Conservation (phyloP, 2,329 filamentous ascomycete genomes). For the Thermothelomyces thermophilus region DNA sequence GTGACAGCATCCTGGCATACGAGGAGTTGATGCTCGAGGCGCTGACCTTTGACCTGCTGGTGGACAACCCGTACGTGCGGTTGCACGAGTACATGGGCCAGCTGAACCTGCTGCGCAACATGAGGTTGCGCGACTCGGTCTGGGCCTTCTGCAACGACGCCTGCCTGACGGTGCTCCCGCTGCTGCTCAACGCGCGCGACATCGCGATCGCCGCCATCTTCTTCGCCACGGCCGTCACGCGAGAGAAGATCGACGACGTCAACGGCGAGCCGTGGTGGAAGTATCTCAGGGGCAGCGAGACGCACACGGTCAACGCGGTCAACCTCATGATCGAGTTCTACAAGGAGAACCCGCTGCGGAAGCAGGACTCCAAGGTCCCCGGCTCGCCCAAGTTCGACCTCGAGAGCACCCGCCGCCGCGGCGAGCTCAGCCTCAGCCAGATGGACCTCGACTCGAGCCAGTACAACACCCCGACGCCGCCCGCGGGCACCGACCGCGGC, state of each 20-base stretch:
- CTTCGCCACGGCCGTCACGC: constrained; percentile 71
- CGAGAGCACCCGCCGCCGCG: constrained; percentile 48
- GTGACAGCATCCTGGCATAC: constrained; percentile 84
- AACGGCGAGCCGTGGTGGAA: constrained; percentile 84
- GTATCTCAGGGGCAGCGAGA: constrained; percentile 62
- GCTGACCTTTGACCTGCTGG: constrained; percentile 87
- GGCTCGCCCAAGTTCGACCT: constrained; percentile 50
- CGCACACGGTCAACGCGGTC: constrained; percentile 65
- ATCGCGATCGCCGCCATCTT: constrained; percentile 84
- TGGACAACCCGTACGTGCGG: constrained; percentile 80
- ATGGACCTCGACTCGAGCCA: constrained; percentile 41
- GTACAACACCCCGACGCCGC: constrained; percentile 45
- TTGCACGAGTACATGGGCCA: constrained; percentile 66
- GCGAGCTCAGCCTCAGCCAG: constrained; percentile 36
- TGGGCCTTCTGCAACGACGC: constrained; percentile 95
- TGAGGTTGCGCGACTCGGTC: constrained; percentile 72
- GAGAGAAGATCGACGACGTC: constrained; percentile 69
- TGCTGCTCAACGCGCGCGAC: constrained; percentile 70
- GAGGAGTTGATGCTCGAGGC: constrained; percentile 90
- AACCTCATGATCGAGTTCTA: constrained; percentile 68
- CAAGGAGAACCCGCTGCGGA: constrained; percentile 55
- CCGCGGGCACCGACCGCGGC: constrained; percentile 37
- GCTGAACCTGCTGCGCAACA: constrained; percentile 62
- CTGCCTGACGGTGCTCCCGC: constrained; percentile 73
- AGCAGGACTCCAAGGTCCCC: constrained; percentile 46